Evolutionary conservation across 345 rosid species (phyloP).

Genomic region (Clarkia xantiana): DNA sequence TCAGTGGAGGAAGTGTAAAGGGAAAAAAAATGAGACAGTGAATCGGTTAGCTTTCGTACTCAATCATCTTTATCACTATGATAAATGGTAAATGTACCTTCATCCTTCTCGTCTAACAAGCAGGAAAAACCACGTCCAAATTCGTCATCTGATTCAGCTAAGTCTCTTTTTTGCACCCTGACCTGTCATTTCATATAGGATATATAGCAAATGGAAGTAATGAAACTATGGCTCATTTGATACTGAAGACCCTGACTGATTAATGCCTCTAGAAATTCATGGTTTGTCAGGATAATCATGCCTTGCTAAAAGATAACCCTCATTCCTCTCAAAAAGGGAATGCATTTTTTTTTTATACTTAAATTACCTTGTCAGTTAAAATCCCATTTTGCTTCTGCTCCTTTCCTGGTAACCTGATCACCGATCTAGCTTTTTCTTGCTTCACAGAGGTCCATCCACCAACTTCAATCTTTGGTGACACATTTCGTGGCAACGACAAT

Average conservation of each 20-base stretch:
- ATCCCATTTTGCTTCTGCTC: constrained; percentile 18
- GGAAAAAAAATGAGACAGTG: background rate
- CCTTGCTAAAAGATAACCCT: background rate
- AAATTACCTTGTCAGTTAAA: constrained; percentile 20
- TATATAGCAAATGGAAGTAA: background rate
- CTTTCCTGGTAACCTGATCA: constrained; percentile 9
- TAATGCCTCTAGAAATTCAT: background rate
- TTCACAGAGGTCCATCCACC: constrained; percentile 58
- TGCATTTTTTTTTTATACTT: too few species aligned
- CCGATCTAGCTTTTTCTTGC: constrained; percentile 13
- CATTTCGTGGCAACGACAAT: constrained; percentile 13
- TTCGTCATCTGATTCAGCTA: constrained; percentile 71
- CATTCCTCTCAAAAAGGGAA: background rate
- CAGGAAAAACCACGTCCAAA: constrained; percentile 56
- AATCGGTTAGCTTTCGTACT: background rate
- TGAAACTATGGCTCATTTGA: background rate
- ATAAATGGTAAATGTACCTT: too few species aligned
- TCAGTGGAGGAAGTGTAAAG: too few species aligned
- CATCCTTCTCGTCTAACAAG: constrained; percentile 35
- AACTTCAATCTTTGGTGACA: constrained; percentile 28
- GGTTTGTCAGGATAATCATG: background rate
- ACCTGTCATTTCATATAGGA: constrained; percentile 1
- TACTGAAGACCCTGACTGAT: background rate
- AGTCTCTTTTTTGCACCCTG: constrained; percentile 31
- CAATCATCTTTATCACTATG: too few species aligned